A percentile compares a stretch with the other conserved stretches of the same genome.
phyloP scores from a whole-genome alignment of 2,329 filamentous ascomycete genomes.

The Magnaporthiopsis rhizophila region DNA sequence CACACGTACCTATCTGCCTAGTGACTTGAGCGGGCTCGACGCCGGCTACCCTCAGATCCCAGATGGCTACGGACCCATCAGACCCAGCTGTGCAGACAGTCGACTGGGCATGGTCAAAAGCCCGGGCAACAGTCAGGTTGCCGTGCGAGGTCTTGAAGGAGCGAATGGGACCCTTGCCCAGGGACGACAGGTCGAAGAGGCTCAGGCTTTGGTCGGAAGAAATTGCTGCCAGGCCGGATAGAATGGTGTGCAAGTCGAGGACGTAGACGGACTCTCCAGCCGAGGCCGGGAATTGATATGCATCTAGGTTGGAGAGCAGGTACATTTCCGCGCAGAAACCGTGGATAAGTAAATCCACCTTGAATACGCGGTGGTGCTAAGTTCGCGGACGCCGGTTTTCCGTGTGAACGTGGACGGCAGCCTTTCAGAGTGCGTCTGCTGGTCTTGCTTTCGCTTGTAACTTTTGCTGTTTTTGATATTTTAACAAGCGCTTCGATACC shows the following conservation, averaged over 20 bases:
- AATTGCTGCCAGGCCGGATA: slow-evolving; percentile 49
- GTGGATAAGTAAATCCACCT: neutral
- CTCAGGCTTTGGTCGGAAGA: slow-evolving; percentile 64
- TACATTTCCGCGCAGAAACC: slow-evolving; percentile 28
- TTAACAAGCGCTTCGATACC: too few relatives aligned
- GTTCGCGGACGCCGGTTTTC: too few relatives aligned
- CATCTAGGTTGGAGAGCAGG: slow-evolving; percentile 29
- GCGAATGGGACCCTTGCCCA: slow-evolving; percentile 42
- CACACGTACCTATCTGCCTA: slow-evolving; percentile 32
- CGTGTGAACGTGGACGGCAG: too few relatives aligned
- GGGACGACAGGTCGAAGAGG: slow-evolving; percentile 51
- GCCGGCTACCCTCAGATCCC: slow-evolving; percentile 49
- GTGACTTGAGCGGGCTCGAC: slow-evolving; percentile 28
- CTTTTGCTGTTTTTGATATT: neutral
- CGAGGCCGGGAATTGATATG: slow-evolving; percentile 27
- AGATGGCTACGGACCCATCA: slow-evolving; percentile 58
- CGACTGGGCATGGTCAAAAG: slow-evolving; percentile 42
- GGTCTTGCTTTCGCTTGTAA: too few relatives aligned
- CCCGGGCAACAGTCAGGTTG: slow-evolving; percentile 55
- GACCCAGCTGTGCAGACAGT: slow-evolving; percentile 63
- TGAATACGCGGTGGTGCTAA: neutral
- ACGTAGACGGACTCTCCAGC: slow-evolving; percentile 42
- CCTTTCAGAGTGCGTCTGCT: too few relatives aligned
- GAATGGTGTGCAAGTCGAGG: slow-evolving; percentile 46
- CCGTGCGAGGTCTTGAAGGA: slow-evolving; percentile 45